Percentiles rank a stretch among this genome's conserved stretches.
phyloP scores from a whole-genome alignment of 495 filamentous ascomycete species.

The Podospora pseudoanserina region DNA sequence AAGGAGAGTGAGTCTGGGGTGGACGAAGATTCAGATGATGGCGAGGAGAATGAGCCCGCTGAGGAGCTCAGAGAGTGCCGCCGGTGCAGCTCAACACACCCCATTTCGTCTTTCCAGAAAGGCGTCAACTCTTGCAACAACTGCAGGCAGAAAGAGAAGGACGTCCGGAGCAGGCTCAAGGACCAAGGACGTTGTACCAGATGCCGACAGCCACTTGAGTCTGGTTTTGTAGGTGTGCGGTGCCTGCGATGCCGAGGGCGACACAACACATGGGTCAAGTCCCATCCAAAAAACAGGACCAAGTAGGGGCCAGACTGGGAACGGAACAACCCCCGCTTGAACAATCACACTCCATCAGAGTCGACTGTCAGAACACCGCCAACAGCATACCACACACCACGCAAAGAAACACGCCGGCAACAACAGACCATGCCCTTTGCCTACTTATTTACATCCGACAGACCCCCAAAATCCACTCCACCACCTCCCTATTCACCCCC shows the following conservation, averaged over 20 bases:
- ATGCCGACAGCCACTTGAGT: neutral
- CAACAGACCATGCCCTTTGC: too few species aligned
- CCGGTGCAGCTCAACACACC: neutral
- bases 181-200: neutral
- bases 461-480: constrained; percentile 10
- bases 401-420: too few species aligned
- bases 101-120: neutral
- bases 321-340: neutral
- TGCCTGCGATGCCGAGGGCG: neutral
- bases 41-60: neutral
- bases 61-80: neutral
- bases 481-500: constrained; percentile 15
- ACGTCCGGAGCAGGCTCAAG: neutral
- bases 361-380: neutral
- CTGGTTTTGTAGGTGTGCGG: neutral
- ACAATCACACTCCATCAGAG: neutral
- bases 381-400: too few species aligned
- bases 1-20: too few species aligned
- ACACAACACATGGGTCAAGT: neutral
- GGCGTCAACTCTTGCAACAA: neutral
- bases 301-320: neutral
- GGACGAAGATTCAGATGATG: neutral
- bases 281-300: neutral
- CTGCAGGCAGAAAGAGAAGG: neutral
- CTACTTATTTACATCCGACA: neutral